Percentiles rank a stretch among this genome's conserved stretches.
These are phyloP conservation scores for Picochlorum sp. DNA, from an alignment of 139 green algal genomes.

Conservation along the genomic window DNA sequence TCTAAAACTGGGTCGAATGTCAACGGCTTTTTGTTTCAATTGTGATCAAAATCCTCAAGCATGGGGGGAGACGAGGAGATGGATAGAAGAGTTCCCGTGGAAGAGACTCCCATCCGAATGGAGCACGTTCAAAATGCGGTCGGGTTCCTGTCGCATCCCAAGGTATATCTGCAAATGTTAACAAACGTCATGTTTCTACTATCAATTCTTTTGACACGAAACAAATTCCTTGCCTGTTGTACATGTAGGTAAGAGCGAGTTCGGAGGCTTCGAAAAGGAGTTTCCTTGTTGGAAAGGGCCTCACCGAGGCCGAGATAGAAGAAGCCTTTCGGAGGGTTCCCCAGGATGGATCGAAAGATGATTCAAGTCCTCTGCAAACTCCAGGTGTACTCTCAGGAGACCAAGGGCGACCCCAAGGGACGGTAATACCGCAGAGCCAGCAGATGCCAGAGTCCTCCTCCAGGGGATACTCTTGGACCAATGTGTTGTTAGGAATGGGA, in stretches of 20 bases:
- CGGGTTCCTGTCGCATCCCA: conserved; percentile 77
- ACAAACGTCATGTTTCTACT: background rate
- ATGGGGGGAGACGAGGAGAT: background rate
- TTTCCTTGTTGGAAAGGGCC: conserved; percentile 85
- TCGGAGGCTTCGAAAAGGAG: conserved; percentile 55
- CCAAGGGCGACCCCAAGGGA: background rate
- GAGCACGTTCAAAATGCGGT: conserved; percentile 80
- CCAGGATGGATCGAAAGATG: conserved; percentile 16
- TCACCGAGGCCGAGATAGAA: conserved; percentile 80
- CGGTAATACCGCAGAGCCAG: background rate
- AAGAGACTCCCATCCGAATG: conserved; percentile 34
- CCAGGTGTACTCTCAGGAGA: too few species aligned
- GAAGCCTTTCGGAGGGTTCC: conserved; percentile 75
- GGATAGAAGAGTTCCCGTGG: background rate
- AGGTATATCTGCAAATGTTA: conserved; percentile 39
- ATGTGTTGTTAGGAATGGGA: conserved; percentile 56
- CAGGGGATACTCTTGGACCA: conserved; percentile 6
- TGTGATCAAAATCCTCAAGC: background rate
- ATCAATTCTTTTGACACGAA: background rate
- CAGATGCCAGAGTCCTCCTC: background rate
- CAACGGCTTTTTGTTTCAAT: too few species aligned
- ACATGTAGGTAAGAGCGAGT: conserved; percentile 53
- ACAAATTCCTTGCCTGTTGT: background rate
- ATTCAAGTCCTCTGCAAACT: background rate
- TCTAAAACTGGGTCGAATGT: too few species aligned